phyloP scores from a whole-genome alignment of 768 basidiomycete species.

The Pleurotus sapidus region DNA sequence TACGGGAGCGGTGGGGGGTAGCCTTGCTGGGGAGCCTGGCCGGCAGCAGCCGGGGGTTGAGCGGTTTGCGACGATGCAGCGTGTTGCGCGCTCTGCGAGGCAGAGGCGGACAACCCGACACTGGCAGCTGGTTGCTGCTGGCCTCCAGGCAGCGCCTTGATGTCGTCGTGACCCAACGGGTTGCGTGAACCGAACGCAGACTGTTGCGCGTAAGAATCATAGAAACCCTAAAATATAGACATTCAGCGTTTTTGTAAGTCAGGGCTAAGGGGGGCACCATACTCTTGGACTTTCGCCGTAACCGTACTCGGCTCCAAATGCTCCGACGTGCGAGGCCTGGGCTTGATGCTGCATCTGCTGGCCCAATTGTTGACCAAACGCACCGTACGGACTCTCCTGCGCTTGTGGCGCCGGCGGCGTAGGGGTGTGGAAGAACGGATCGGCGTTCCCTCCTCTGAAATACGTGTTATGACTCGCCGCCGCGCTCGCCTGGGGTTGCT shows the following conservation, averaged over 20 bases:
- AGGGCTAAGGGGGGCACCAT: too few species aligned
- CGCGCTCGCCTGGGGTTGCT: constrained; percentile 32
- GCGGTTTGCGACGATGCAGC: constrained; percentile 41
- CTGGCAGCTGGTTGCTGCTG: constrained; percentile 52
- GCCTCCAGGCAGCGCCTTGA: constrained; percentile 62
- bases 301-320: constrained; percentile 67
- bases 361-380: constrained; percentile 56
- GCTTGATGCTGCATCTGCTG: constrained; percentile 51
- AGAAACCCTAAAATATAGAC: constrained; percentile 55
- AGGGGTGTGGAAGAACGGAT: constrained; percentile 73
- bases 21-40: constrained; percentile 63
- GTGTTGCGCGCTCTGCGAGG: constrained; percentile 49
- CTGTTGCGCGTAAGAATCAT: constrained; percentile 69
- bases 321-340: constrained; percentile 32
- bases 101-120: constrained; percentile 49
- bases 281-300: constrained; percentile 70
- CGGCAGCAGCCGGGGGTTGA: constrained; percentile 58
- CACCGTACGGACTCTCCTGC: constrained; percentile 61
- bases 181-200: constrained; percentile 62
- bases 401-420: constrained; percentile 69
- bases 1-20: constrained; percentile 61
- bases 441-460: constrained; percentile 69
- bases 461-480: constrained; percentile 49
- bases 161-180: constrained; percentile 70
- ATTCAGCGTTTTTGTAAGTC: too few species aligned